Evolutionary conservation across 2,329 filamentous ascomycete genomes (phyloP), one percentile per base, ranked within the genome.

Genomic region (Ophiocordyceps unilateralis): DNA sequence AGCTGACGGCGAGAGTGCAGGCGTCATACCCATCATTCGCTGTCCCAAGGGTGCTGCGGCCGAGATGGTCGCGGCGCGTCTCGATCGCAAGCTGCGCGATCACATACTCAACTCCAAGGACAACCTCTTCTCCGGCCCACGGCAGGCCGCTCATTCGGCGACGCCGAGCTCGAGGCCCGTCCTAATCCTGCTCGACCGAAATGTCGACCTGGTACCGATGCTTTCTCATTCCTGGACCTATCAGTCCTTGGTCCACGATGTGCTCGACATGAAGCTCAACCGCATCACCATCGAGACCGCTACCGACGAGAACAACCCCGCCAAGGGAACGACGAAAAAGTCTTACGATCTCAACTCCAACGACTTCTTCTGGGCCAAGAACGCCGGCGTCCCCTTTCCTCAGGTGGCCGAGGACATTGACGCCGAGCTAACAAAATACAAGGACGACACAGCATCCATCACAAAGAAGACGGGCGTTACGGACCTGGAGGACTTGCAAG

Each of bases 51-150:
- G 82, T 41, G 88, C 86, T 30, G 86, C 91, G 4, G 89, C 91
- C 14, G 89, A 96, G 58, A 82, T 94, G 69, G 93, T 98, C 50
- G 83, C 87, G 14, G 83, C 84, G 14, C 94, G 93, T 56, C 76
- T 98, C 21, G 91, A 98, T 58, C 80, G 91, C 46, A 98, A 96
- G 60, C 75, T 98, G 20, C 80, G 91, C 54, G 91, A 98, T 55
- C 91, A 98, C 58, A 84, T 96, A 43, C 72, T 98, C 48, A 96
- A 96, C 62, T 94, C 89, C 12, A 96, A 95, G 66, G 89, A 95
- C 57, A 96, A 95, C 55, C 74, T 98, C 5, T 98, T 98, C 60
- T 93, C 87, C 36, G 66, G 62, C 45, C 70, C 78, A 42, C 72
- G 83, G 47, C 69, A 78, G 10, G 28, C 34, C 2, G 64, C 69